Percentiles rank a stretch among this genome's conserved stretches.
Conservation (phyloP, 2,329 filamentous ascomycete species). For the Fusarium buharicum region DNA sequence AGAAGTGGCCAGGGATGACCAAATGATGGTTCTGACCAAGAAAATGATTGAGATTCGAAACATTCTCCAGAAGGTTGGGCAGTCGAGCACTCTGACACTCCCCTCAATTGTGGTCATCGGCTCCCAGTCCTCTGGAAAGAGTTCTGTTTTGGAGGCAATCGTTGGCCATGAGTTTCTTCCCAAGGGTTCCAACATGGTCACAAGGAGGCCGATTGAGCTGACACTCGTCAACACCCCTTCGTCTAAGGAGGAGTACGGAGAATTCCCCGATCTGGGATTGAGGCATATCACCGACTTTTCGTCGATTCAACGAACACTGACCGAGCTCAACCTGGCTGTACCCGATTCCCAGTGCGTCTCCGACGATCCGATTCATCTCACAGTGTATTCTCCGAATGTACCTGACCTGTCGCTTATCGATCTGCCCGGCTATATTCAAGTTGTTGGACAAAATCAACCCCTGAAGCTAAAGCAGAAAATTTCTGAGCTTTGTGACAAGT, state of each 20-base stretch:
- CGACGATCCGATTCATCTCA: conserved; percentile 95
- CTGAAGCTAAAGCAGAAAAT: conserved; percentile 95
- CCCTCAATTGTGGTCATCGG: conserved; percentile 99
- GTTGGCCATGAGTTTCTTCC: conserved; percentile 98
- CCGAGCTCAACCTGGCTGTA: conserved; percentile 93
- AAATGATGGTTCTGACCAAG: conserved; percentile 99
- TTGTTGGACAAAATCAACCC: conserved; percentile 90
- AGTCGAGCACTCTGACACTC: conserved; percentile 86
- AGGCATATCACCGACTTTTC: conserved; percentile 92
- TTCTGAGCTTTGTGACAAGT: conserved; percentile 95
- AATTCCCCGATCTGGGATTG: conserved; percentile 91
- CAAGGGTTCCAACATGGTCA: conserved; percentile 99
- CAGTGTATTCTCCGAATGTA: conserved; percentile 94
- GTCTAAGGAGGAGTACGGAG: conserved; percentile 87
- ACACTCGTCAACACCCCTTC: conserved; percentile 96
- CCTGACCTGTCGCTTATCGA: conserved; percentile 97
- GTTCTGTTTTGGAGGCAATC: conserved; percentile 94
- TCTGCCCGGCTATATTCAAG: conserved; percentile 96
- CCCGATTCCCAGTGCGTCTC: conserved; percentile 91
- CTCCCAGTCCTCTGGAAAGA: conserved; percentile 98
- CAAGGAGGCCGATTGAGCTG: conserved; percentile 91
- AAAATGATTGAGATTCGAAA: conserved; percentile 99
- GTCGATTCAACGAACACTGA: conserved; percentile 91
- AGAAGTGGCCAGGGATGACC: conserved; percentile 84
- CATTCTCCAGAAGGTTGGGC: conserved; percentile 89